Conservation (phyloP, 1,284 basidiomycete species). For the Apiotrichum porosum region DNA sequence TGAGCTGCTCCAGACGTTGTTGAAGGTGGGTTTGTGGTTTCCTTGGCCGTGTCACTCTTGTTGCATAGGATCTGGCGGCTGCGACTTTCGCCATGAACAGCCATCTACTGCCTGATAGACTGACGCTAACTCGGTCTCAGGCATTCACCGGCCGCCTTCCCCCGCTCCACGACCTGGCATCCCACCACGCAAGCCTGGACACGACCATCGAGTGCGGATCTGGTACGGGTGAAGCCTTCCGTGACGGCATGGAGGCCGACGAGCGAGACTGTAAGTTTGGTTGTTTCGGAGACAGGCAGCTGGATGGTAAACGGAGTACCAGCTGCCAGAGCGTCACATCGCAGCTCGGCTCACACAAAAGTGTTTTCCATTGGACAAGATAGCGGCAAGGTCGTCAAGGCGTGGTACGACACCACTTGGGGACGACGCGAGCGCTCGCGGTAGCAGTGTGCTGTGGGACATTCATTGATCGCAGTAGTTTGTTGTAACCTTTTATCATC, state of each 20-base stretch:
- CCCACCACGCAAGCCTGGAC: slow-evolving; percentile 70
- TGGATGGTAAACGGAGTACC: too few relatives aligned
- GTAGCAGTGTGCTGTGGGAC: too few relatives aligned
- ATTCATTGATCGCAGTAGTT: too few relatives aligned
- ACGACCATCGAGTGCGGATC: slow-evolving; percentile 46
- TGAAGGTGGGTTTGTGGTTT: slow-evolving; percentile 53
- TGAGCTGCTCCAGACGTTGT: slow-evolving; percentile 55
- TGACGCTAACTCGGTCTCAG: slow-evolving; percentile 46
- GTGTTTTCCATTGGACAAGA: slow-evolving; percentile 81
- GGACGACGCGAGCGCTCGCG: slow-evolving; percentile 1
- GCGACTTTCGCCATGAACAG: too few relatives aligned
- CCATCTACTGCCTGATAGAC: too few relatives aligned
- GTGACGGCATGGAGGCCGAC: slow-evolving; percentile 80
- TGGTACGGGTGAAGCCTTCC: slow-evolving; percentile 62
- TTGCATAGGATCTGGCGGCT: too few relatives aligned
- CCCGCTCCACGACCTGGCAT: slow-evolving; percentile 80
- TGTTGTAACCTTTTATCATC: too few relatives aligned
- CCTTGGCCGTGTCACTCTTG: neutral
- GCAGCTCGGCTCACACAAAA: too few relatives aligned
- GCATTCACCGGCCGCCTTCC: slow-evolving; percentile 72
- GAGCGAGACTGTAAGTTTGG: slow-evolving; percentile 71
- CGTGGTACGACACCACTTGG: slow-evolving; percentile 65
- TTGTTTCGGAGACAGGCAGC: too few relatives aligned
- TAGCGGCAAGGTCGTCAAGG: slow-evolving; percentile 66
- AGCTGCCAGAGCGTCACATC: too few relatives aligned